phyloP scores from a whole-genome alignment of 1,284 basidiomycete species.

The Melanopsichium pennsylvanicum region DNA sequence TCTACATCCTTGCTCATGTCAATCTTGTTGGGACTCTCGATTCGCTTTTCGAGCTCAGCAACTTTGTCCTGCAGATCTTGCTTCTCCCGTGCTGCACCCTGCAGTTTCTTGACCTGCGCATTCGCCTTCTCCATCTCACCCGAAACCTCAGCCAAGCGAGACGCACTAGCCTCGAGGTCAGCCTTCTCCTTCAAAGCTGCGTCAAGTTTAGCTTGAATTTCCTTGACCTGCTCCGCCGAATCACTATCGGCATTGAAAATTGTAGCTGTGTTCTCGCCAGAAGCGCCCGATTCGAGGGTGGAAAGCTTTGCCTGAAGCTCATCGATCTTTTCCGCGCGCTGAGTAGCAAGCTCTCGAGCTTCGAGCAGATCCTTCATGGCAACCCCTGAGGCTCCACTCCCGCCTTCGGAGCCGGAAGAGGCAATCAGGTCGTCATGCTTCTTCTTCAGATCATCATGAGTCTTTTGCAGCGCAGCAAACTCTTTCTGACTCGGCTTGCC shows the following conservation, averaged over 20 bases:
- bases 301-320: conserved; percentile 15
- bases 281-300: background rate
- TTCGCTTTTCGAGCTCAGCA: conserved; percentile 4
- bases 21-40: background rate
- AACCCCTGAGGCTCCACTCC: background rate
- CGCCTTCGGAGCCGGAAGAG: background rate
- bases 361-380: conserved; percentile 32
- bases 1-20: conserved; percentile 76
- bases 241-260: background rate
- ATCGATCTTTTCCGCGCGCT: conserved; percentile 10
- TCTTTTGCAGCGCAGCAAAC: conserved; percentile 25
- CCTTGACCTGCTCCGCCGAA: background rate
- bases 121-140: conserved; percentile 10
- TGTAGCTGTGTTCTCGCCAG: background rate
- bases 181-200: conserved; percentile 4
- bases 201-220: conserved; percentile 11
- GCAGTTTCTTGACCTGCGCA: background rate
- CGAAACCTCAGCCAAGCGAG: too few relatives aligned
- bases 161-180: too few relatives aligned
- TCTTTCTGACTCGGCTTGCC: conserved; percentile 24
- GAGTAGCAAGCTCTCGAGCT: conserved; percentile 8
- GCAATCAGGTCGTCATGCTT: conserved; percentile 18
- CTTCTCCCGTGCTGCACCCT: background rate
- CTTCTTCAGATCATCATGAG: conserved; percentile 36
- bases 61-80: conserved; percentile 13